A percentile compares a stretch with the other conserved stretches of the same genome.
These are phyloP conservation scores for Leucogyrophana mollusca DNA, from an alignment of 768 basidiomycete genomes.

Conservation along the genomic window DNA sequence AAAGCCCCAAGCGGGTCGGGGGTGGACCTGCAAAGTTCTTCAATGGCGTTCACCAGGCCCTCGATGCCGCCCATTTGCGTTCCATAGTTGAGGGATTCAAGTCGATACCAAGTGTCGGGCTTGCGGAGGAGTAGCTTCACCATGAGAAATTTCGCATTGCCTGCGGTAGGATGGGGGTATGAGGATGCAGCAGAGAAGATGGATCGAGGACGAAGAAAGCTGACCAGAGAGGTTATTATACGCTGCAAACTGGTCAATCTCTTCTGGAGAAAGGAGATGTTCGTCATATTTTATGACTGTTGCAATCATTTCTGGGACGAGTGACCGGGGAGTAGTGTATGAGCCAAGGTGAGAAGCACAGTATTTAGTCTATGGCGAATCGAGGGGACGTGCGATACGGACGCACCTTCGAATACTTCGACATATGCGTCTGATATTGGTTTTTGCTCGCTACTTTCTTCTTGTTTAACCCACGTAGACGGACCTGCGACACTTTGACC, in stretches of 20 bases:
- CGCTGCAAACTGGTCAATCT: slow-evolving; percentile 41
- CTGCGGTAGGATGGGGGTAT: slow-evolving; percentile 27
- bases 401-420: slow-evolving; percentile 27
- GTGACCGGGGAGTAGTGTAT: slow-evolving; percentile 26
- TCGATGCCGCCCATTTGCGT: slow-evolving; percentile 38
- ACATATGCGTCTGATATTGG: slow-evolving; percentile 24
- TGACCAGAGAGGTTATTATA: slow-evolving; percentile 50
- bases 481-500: slow-evolving; percentile 9
- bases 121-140: slow-evolving; percentile 63
- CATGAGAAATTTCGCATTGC: slow-evolving; percentile 59
- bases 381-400: not conserved
- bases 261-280: slow-evolving; percentile 50
- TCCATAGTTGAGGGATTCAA: slow-evolving; percentile 41
- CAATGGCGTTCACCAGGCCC: slow-evolving; percentile 40
- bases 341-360: slow-evolving; percentile 3
- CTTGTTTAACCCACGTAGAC: slow-evolving; percentile 9
- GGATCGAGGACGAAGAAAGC: slow-evolving; percentile 24
- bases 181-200: slow-evolving; percentile 1
- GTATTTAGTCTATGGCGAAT: not conserved
- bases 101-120: slow-evolving; percentile 51
- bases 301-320: slow-evolving; percentile 48
- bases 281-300: slow-evolving; percentile 49
- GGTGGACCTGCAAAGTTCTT: slow-evolving; percentile 37
- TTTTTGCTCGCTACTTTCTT: slow-evolving; percentile 1
- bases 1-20: slow-evolving; percentile 4